These are phyloP conservation scores for Otatea glauca DNA, from an alignment of 176 grass and related monocot species.

Conservation along the genomic window DNA sequence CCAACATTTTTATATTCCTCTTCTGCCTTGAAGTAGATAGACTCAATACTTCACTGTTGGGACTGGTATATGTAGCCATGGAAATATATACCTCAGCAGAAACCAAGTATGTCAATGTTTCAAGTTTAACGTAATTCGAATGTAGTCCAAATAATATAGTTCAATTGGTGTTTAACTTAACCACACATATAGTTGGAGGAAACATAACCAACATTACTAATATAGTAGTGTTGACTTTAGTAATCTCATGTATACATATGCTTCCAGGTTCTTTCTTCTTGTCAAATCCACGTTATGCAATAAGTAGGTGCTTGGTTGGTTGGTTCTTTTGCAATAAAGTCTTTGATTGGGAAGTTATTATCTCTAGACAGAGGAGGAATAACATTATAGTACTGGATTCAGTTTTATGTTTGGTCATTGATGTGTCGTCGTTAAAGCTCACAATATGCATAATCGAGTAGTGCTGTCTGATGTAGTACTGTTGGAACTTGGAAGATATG, in stretches of 20 bases:
- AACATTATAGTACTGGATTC: neutral
- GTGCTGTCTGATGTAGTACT: slow-evolving; percentile 5
- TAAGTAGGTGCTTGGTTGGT: slow-evolving; percentile 1
- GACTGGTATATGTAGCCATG: neutral
- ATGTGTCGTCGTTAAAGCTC: slow-evolving; percentile 2
- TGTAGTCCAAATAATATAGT: slow-evolving; percentile 24
- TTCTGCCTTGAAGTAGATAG: slow-evolving; percentile 27
- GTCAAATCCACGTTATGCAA: slow-evolving; percentile 12
- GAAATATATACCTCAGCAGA: neutral
- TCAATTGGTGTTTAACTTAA: slow-evolving; percentile 13
- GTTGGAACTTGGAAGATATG: slow-evolving; percentile 36
- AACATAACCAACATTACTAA: neutral
- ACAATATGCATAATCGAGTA: neutral
- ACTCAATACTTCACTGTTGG: neutral
- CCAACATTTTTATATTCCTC: slow-evolving; percentile 15
- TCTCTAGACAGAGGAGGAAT: slow-evolving; percentile 12
- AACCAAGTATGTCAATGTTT: neutral
- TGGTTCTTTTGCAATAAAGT: slow-evolving; percentile 8
- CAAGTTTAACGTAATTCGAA: slow-evolving; percentile 18
- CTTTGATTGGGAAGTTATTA: slow-evolving; percentile 5
- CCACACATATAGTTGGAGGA: slow-evolving; percentile 2
- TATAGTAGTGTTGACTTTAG: slow-evolving; percentile 23
- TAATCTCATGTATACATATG: neutral
- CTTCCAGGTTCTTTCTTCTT: neutral
- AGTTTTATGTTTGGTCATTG: slow-evolving; percentile 22